These are phyloP conservation scores for Hyaloscypha hepaticicola DNA, from an alignment of 495 filamentous ascomycete species.

Conservation along the genomic window DNA sequence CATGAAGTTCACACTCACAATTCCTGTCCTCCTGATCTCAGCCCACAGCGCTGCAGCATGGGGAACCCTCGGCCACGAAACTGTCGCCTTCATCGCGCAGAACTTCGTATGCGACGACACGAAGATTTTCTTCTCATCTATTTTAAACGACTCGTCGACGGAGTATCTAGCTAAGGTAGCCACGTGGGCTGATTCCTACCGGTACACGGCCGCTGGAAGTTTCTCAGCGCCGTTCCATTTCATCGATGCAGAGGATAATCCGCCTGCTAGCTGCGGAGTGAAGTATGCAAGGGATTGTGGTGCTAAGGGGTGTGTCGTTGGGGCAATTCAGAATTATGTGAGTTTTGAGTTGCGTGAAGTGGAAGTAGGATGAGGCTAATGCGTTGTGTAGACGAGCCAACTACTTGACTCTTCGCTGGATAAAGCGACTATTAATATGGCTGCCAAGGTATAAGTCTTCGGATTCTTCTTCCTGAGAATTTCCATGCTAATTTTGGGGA, in stretches of 20 bases:
- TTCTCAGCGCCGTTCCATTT: constrained; percentile 60
- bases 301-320: constrained; percentile 58
- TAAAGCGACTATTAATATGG: constrained; percentile 5
- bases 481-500: neutral
- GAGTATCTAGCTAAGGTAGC: constrained; percentile 59
- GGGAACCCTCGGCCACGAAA: constrained; percentile 60
- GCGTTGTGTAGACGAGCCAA: constrained; percentile 16
- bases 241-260: constrained; percentile 68
- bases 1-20: constrained; percentile 15
- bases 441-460: constrained; percentile 28
- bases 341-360: neutral
- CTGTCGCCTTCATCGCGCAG: constrained; percentile 53
- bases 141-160: constrained; percentile 49
- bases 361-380: neutral
- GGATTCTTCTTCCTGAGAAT: neutral
- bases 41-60: constrained; percentile 39
- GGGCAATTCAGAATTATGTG: constrained; percentile 57
- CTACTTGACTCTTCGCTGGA: constrained; percentile 18
- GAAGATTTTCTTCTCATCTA: constrained; percentile 44
- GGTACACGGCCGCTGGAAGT: constrained; percentile 42
- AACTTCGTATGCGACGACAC: constrained; percentile 49
- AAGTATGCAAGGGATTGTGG: constrained; percentile 62
- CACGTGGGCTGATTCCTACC: constrained; percentile 59
- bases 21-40: constrained; percentile 1
- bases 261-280: constrained; percentile 58